These are phyloP conservation scores for Millerago galiae DNA, from an alignment of 805 yeast genomes.

Conservation along the genomic window DNA sequence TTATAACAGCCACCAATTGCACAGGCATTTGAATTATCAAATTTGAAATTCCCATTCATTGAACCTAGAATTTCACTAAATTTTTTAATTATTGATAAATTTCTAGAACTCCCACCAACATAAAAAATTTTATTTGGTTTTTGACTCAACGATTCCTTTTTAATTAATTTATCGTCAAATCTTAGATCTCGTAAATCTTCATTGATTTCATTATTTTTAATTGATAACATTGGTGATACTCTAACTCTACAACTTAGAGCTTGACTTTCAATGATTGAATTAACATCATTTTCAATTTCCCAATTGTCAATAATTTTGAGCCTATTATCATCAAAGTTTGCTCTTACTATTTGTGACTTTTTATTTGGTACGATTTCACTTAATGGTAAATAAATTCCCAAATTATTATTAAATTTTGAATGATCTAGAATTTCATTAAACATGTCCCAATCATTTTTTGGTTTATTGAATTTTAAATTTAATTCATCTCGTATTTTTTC, in stretches of 20 bases:
- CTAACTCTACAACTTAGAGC: conserved; percentile 79
- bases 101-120: conserved; percentile 86
- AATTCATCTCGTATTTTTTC: conserved; percentile 64
- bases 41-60: conserved; percentile 54
- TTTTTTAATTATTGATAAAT: conserved; percentile 57
- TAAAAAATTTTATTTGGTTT: conserved; percentile 66
- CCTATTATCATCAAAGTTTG: conserved; percentile 26
- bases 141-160: conserved; percentile 21
- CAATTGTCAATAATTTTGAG: conserved; percentile 32
- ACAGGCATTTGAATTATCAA: conserved; percentile 83
- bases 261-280: conserved; percentile 79
- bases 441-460: conserved; percentile 45
- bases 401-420: conserved; percentile 30
- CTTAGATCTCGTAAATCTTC: conserved; percentile 11
- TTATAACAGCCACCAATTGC: conserved; percentile 88
- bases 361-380: conserved; percentile 92
- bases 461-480: conserved; percentile 36
- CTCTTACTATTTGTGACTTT: conserved; percentile 53
- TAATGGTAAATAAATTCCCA: conserved; percentile 81
- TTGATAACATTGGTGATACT: conserved; percentile 67
- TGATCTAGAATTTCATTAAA: conserved; percentile 50
- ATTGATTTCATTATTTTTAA: conserved; percentile 5
- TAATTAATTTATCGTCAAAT: conserved; percentile 28
- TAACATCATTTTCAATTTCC: conserved; percentile 58
- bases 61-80: conserved; percentile 66